Percentiles rank a stretch among this genome's conserved stretches.
Conservation (phyloP, 2,329 filamentous ascomycete genomes). For the Ophidiomyces ophidiicola region DNA sequence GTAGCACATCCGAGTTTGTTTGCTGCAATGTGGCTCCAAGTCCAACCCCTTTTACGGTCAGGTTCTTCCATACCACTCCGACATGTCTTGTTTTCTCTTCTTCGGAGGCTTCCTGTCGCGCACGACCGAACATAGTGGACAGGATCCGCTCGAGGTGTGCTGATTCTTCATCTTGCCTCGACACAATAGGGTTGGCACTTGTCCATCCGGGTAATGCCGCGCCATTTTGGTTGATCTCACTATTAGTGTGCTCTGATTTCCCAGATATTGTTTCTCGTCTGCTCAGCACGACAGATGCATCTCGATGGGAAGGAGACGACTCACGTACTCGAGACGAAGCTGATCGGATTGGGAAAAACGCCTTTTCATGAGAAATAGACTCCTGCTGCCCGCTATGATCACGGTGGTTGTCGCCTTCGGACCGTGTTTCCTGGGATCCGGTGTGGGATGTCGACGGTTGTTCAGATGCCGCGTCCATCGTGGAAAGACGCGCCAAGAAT, state of each 20-base stretch:
- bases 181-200: neutral
- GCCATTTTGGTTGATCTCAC: no score
- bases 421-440: no score
- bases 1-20: slow-evolving; percentile 45
- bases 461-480: slow-evolving; percentile 8
- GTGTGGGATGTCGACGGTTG: no score
- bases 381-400: neutral
- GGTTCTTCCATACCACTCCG: slow-evolving; percentile 56
- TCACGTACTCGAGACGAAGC: neutral
- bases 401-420: no score
- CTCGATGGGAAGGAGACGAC: neutral
- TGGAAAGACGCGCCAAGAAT: no score
- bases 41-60: slow-evolving; percentile 59
- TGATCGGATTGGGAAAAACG: neutral
- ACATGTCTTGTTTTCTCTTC: slow-evolving; percentile 58
- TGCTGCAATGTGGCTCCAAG: slow-evolving; percentile 51
- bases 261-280: neutral
- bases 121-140: slow-evolving; percentile 58
- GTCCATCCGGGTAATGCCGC: neutral
- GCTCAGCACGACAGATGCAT: no score
- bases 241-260: neutral
- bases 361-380: neutral
- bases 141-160: slow-evolving; percentile 51
- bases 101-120: slow-evolving; percentile 52
- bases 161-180: slow-evolving; percentile 24